Conservation (phyloP, 257 asterid species). For the Fraxinus americana region DNA sequence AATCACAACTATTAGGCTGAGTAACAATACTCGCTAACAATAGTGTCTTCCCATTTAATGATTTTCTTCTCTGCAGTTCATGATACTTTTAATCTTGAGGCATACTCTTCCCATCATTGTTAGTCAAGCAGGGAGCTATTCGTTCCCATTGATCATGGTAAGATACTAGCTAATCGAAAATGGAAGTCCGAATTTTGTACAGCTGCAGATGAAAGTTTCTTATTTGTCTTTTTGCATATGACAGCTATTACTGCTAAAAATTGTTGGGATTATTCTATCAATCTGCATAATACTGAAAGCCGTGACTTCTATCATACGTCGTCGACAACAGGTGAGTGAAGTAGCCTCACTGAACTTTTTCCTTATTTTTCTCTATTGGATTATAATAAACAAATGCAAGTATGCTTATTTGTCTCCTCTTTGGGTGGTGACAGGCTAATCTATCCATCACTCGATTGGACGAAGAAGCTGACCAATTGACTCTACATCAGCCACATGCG, state of each 20-base stretch:
- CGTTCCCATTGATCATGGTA: constrained; percentile 81
- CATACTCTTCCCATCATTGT: constrained; percentile 81
- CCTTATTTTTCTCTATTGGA: background rate
- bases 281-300: constrained; percentile 80
- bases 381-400: background rate
- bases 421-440: constrained; percentile 33
- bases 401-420: background rate
- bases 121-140: constrained; percentile 61
- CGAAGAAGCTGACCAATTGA: constrained; percentile 54
- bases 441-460: constrained; percentile 37
- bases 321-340: constrained; percentile 54
- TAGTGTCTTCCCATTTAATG: background rate
- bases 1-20: background rate
- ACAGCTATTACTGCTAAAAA: constrained; percentile 71
- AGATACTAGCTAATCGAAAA: constrained; percentile 20
- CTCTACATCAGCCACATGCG: constrained; percentile 30
- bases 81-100: constrained; percentile 77
- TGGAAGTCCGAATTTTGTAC: background rate
- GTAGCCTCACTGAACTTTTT: background rate
- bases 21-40: background rate
- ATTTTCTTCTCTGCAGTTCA: constrained; percentile 55
- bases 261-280: constrained; percentile 77
- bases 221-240: constrained; percentile 12
- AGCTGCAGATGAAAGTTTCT: constrained; percentile 14
- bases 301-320: constrained; percentile 59